Conservation (phyloP, 139 green algal genomes). For the Chlorella ohadii region DNA sequence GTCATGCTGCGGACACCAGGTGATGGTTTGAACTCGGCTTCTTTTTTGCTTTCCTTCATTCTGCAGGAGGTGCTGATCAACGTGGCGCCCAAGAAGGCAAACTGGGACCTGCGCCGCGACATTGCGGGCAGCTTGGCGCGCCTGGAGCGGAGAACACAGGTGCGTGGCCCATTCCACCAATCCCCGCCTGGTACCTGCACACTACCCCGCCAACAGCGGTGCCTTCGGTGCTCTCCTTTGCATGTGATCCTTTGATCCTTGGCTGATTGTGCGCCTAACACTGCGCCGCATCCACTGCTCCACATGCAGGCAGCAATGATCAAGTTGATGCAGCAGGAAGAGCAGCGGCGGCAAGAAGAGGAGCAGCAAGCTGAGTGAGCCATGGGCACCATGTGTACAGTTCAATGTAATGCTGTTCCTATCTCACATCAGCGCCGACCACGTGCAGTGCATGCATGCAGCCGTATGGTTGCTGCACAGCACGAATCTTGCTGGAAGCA, state of each 20-base stretch:
- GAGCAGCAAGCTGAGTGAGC: constrained; percentile 21
- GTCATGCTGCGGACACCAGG: too few species aligned
- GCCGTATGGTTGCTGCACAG: too few species aligned
- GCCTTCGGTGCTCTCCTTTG: too few species aligned
- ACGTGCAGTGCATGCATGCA: too few species aligned
- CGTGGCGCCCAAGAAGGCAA: constrained; percentile 90
- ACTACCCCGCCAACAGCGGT: too few species aligned
- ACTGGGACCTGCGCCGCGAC: constrained; percentile 90
- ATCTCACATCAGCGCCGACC: too few species aligned
- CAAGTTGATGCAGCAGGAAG: constrained; percentile 76
- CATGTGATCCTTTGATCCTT: not conserved
- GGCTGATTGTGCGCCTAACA: not conserved
- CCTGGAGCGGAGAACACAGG: constrained; percentile 82
- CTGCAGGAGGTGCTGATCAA: constrained; percentile 62
- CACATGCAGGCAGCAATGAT: constrained; percentile 67
- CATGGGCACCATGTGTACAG: too few species aligned
- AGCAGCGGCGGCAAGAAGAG: constrained; percentile 47
- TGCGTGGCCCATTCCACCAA: not conserved
- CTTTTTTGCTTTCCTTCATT: too few species aligned
- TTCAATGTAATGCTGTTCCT: too few species aligned
- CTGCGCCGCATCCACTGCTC: not conserved
- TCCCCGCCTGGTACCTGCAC: too few species aligned
- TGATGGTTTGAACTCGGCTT: too few species aligned
- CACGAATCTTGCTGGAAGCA: too few species aligned
- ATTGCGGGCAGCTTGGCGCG: constrained; percentile 80